Evolutionary conservation across 176 grass and related monocot genomes (phyloP), one percentile per base, ranked within the genome.

Genomic region (Ananas comosus): DNA sequence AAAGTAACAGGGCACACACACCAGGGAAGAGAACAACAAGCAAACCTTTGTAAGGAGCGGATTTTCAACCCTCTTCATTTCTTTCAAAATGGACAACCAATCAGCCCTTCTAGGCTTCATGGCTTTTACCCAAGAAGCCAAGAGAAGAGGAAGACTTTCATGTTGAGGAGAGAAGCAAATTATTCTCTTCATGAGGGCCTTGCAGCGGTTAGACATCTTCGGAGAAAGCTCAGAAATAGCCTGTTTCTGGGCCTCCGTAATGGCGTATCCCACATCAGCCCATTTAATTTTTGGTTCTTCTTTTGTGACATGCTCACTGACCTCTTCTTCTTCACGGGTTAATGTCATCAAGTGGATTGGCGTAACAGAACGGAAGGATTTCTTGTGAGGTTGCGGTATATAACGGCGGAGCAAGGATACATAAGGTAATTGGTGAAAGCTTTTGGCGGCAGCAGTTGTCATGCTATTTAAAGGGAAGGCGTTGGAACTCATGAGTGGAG

Each of bases 121-220:
- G 57, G 72, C 68, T 28, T 88, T 93, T 56, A 86, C 82, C 82
- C 94, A 93, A 76, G 82, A 79, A 78, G 71, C 83, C 11, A 93
- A 84, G 0, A 99, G 19, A 51, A 68, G 50, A 23, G 63, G 67
- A 28, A 93, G 77, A 25, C 64, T 82, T 69, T 93, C 89, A 23
- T 83, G 72, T 0, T 53, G 56, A 1, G 86, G 64, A 54, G 79
- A 64, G 66, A 91, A 48, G 66, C 84, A 86, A 50, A 93, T 80
- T 5, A 88, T 13, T 64, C 75, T 70, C 14, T 81, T 72, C 84
- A 88, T 53, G 70, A 99, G 79, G n/a, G 87, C 94, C 82, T 78
- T 93, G 82, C 94, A 99, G 25, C 84, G 84, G 64, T 93, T 91
- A 50, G 89, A 71, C 63, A 99, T 82, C 83, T 81, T 99, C 4